Evolutionary conservation across 202 grass and related monocot species (phyloP), one percentile per base, ranked within the genome.

Genomic region (Digitaria exilis): DNA sequence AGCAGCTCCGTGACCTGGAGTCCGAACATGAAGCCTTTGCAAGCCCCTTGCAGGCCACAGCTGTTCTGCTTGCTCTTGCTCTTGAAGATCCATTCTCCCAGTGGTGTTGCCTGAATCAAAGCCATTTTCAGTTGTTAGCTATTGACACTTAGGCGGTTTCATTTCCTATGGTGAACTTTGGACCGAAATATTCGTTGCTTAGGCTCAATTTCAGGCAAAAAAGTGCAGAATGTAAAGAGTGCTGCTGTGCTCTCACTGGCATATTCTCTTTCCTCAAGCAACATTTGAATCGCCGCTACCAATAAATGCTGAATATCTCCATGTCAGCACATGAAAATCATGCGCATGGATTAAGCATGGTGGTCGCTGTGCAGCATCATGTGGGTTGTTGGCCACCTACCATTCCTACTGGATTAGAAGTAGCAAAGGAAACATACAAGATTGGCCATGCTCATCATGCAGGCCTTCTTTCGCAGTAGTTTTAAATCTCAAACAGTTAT

Each of bases 21-120:
- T n/a, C 88, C 88, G 58, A 91, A 96, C 66, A 96, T 91, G 84
- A 78, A 84, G 50, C 90, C 93, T 75, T 89, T 96, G 71, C 88
- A 96, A 21, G 77, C 72, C 58, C 90, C 85, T 82, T 90, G 73
- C 17, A 55, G 57, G 46, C 86, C 87, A 21, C 88, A 51, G 21
- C 80, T 93, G 28, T 48, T 78, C 76, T 90, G 86, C 2, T 85
- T 88, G 80, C 86, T 91, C 88, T 96, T 96, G 83, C 90, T 93
- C 80, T 83, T 93, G 81, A 96, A 96, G 62, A 85, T 84, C 93
- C 93, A 96, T 46, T 85, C 57, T 71, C 93, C 93, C 37, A 93
- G 84, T 17, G 80, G 80, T 21, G 59, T 83, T 15, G 68, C 86
- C 93, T 95, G 88, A 75, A 91, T 54, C 35, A 22, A 62, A 57